Percentiles rank a stretch among this genome's conserved stretches.
Evolutionary conservation across 2,329 filamentous ascomycete genomes (phyloP).

Genomic region (Ustulina deusta): DNA sequence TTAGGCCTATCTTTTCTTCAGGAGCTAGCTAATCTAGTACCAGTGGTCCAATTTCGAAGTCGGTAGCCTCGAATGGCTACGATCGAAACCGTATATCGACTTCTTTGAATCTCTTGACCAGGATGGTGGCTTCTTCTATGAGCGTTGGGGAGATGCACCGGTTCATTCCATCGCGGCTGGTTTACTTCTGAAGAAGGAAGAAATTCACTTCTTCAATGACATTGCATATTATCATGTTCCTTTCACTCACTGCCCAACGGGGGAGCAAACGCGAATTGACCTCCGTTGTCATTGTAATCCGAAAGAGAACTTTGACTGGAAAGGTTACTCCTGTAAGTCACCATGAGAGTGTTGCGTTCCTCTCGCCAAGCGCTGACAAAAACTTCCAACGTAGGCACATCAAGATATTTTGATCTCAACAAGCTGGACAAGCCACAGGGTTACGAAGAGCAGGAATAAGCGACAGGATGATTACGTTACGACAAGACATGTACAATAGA

Average conservation of each 20-base stretch:
- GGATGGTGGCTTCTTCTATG: constrained; percentile 98
- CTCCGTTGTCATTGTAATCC: constrained; percentile 96
- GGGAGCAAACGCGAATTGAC: constrained; percentile 84
- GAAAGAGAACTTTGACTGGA: constrained; percentile 99
- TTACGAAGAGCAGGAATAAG: constrained; percentile 72
- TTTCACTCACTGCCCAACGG: constrained; percentile 96
- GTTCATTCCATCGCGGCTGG: constrained; percentile 97
- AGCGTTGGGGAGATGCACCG: constrained; percentile 97
- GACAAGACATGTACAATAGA: constrained; percentile 37
- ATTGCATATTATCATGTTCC: constrained; percentile 98
- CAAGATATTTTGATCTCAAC: constrained; percentile 87
- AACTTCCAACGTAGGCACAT: constrained; percentile 71
- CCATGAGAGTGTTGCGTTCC: background rate
- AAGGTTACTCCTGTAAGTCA: constrained; percentile 90
- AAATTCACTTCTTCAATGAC: constrained; percentile 99
- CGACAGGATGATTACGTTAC: constrained; percentile 24
- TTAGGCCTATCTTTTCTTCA: background rate
- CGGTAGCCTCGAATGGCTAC: constrained; percentile 92
- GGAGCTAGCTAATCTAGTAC: constrained; percentile 50
- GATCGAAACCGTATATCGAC: constrained; percentile 88
- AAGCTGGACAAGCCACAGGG: constrained; percentile 84
- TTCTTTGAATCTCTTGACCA: constrained; percentile 90
- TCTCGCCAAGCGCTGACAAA: constrained; percentile 12
- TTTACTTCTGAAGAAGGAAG: constrained; percentile 88
- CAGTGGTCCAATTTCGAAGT: constrained; percentile 99